phyloP scores from a whole-genome alignment of 2,329 filamentous ascomycete genomes.

The Microsporum ferrugineum region DNA sequence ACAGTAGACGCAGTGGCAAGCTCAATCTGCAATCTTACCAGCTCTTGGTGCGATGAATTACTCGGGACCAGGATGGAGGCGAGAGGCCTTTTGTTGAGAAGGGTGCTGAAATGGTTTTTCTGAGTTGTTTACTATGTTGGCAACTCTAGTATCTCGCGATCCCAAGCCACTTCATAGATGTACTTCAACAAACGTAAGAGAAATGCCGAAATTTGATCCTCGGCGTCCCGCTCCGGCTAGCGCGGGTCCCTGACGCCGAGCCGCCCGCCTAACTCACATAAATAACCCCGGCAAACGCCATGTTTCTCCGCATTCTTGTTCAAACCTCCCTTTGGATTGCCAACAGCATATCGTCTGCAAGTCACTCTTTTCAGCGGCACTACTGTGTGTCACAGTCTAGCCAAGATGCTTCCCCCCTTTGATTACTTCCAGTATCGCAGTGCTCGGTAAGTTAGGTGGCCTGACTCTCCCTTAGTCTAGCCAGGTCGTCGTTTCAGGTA shows the following conservation, averaged over 20 bases:
- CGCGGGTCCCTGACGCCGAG: background rate
- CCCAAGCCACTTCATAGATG: no score
- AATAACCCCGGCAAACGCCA: background rate
- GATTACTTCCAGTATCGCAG: slow-evolving; percentile 60
- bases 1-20: slow-evolving; percentile 2
- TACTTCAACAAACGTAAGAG: no score
- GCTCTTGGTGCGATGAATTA: slow-evolving; percentile 4
- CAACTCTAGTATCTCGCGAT: background rate
- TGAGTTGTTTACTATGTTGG: background rate
- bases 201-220: background rate
- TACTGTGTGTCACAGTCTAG: background rate
- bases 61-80: background rate
- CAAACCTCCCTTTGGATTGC: background rate
- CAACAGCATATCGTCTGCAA: background rate
- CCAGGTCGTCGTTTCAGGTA: slow-evolving; percentile 1
- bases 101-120: background rate
- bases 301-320: background rate
- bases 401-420: slow-evolving; percentile 42
- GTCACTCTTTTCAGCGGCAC: background rate
- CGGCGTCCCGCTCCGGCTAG: background rate
- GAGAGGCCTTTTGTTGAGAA: background rate
- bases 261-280: background rate
- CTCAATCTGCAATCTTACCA: slow-evolving; percentile 1
- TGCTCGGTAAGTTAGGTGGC: slow-evolving; percentile 49
- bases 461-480: background rate